Conservation (phyloP, 2,329 filamentous ascomycete genomes). For the Fusarium chuoi region DNA sequence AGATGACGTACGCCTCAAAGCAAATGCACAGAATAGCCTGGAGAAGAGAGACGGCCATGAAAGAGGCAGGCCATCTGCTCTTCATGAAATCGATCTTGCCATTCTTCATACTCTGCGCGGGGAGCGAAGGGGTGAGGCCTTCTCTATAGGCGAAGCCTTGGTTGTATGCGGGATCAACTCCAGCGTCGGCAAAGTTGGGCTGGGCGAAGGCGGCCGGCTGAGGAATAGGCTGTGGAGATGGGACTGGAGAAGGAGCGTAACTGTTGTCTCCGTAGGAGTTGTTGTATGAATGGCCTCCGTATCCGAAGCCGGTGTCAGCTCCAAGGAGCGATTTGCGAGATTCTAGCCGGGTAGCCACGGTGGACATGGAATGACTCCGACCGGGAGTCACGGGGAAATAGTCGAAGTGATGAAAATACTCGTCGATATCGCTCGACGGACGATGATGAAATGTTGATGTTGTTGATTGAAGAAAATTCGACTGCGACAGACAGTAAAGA, state of each 20-base stretch:
- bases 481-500: conserved; percentile 4
- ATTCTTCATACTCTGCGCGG: conserved; percentile 46
- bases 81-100: conserved; percentile 76
- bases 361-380: conserved; percentile 49
- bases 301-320: conserved; percentile 52
- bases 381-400: conserved; percentile 49
- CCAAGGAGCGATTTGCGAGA: conserved; percentile 55
- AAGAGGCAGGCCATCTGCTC: conserved; percentile 88
- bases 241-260: conserved; percentile 29
- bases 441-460: conserved; percentile 2
- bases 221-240: conserved; percentile 33
- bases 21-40: conserved; percentile 85
- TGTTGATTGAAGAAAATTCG: conserved; percentile 11
- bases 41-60: conserved; percentile 76
- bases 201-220: conserved; percentile 41
- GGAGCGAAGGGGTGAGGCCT: conserved; percentile 49
- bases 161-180: conserved; percentile 46
- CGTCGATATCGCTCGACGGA: conserved; percentile 26
- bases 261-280: conserved; percentile 47
- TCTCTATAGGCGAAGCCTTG: conserved; percentile 53
- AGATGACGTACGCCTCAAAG: conserved; percentile 80
- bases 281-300: conserved; percentile 48
- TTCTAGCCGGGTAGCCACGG: conserved; percentile 54
- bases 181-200: conserved; percentile 46
- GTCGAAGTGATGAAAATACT: conserved; percentile 11